phyloP scores from a whole-genome alignment of 306 rosid genomes.

The Hippophae tibetana region DNA sequence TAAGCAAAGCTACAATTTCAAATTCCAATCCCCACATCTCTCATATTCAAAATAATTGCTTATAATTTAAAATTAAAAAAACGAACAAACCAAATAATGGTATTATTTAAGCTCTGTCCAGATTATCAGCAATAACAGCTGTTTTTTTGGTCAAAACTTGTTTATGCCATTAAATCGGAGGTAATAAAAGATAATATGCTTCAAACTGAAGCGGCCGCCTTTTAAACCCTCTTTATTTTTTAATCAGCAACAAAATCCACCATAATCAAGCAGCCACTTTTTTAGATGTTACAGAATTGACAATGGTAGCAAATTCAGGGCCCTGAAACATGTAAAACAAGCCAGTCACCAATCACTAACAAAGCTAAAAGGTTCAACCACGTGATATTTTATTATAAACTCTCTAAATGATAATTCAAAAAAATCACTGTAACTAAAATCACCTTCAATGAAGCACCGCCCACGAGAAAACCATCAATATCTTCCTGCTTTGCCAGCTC shows the following conservation, averaged over 20 bases:
- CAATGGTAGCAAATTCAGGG: constrained; percentile 80
- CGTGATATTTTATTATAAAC: not conserved
- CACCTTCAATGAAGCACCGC: constrained; percentile 97
- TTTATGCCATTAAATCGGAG: too few species aligned
- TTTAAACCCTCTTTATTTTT: constrained; percentile 20
- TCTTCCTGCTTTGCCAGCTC: constrained; percentile 96
- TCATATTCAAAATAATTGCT: too few species aligned
- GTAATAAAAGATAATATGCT: not conserved
- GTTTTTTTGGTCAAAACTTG: too few species aligned
- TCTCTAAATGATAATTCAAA: not conserved
- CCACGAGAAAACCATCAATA: constrained; percentile 95
- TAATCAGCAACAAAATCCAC: constrained; percentile 13
- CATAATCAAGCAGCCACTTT: constrained; percentile 72
- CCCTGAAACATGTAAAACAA: constrained; percentile 44
- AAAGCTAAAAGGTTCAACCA: not conserved
- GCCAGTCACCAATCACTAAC: constrained; percentile 2
- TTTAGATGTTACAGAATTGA: constrained; percentile 84
- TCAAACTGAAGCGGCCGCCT: constrained; percentile 15
- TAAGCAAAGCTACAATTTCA: too few species aligned
- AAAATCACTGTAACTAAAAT: constrained; percentile 10
- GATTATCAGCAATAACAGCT: too few species aligned
- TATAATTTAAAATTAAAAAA: too few species aligned
- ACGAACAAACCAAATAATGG: too few species aligned
- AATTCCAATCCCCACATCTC: too few species aligned
- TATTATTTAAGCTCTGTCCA: too few species aligned